Evolutionary conservation across 2,329 filamentous ascomycete genomes (phyloP), one percentile per base, ranked within the genome.

Genomic region (Alternaria sp.): DNA sequence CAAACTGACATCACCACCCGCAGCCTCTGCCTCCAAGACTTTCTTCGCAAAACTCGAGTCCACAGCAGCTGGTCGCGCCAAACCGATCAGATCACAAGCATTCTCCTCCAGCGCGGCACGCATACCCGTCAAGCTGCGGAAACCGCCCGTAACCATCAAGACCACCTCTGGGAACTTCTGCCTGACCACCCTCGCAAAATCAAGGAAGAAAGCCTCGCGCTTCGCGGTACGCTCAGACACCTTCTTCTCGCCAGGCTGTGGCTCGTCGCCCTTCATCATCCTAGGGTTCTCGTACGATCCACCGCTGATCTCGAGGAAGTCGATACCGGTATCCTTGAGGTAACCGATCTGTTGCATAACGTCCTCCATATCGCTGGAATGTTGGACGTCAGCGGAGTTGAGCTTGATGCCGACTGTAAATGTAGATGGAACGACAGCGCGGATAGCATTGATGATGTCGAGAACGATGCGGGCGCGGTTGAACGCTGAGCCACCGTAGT

Each of bases 271-370:
- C 36, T 51, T 50, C 40, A 51, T 51, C 49, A 51, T 51, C 12
- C 49, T 51, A 19, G 59, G 59, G 54, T 70, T 58, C 21, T 67
- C 65, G 57, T 56, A 65, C 4, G 69, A 86, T 0, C 90, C 90
- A 0, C 90, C 90, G 17, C 85, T 88, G 25, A 92, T 84, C 76
- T 93, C 90, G 2, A 92, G 78, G 67, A 91, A 91, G 76, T 92
- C 90, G 2, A 92, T 78, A 6, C 80, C 86, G 43, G 81, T 82
- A 6, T 78, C 79, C 0, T 77, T 76, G 5, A 89, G 83, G 17
- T 81, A 72, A n/a, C 80, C 76, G 10, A 90, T 81, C 71, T 91
- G 89, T 60, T 86, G 84, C 43, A 91, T 78, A 36, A 83, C 86
- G 12, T 88, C 88, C 10, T 84, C 65, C 2, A 74, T 63, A 32